Percentiles rank a stretch among this genome's conserved stretches.
Evolutionary conservation across 176 grass and related monocot species (phyloP).

Genomic region (Ampelocalamus luodianensis): DNA sequence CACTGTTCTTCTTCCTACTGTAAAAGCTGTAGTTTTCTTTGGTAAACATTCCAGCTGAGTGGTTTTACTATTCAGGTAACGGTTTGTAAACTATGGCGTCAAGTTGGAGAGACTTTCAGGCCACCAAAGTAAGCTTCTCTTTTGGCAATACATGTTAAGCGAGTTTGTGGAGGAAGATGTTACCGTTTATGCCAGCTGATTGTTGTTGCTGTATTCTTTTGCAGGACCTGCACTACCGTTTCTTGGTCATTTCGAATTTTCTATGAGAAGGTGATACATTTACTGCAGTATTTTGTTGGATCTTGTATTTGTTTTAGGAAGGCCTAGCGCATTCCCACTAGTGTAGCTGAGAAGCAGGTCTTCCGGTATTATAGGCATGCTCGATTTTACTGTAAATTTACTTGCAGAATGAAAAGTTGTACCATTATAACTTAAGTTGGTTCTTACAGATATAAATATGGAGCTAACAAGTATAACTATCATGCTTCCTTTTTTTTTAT

Average conservation of each 20-base stretch:
- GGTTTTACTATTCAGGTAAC: slow-evolving; percentile 80
- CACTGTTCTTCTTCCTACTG: neutral
- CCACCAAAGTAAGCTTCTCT: slow-evolving; percentile 83
- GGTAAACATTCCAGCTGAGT: neutral
- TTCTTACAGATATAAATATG: slow-evolving; percentile 24
- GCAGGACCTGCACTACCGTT: slow-evolving; percentile 97
- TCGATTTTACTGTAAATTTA: slow-evolving; percentile 29
- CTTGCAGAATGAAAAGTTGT: neutral
- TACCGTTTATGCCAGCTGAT: neutral
- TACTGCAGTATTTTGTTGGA: neutral
- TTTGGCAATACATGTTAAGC: slow-evolving; percentile 15
- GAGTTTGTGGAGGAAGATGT: neutral
- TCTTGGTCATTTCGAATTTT: slow-evolving; percentile 99
- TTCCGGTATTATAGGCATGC: slow-evolving; percentile 11
- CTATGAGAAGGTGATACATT: slow-evolving; percentile 92
- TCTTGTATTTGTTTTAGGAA: neutral
- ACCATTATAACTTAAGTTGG: neutral
- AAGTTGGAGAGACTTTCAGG: slow-evolving; percentile 97
- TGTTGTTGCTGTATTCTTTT: slow-evolving; percentile 44
- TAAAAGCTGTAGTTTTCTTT: neutral
- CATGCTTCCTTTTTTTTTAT: slow-evolving; percentile 21
- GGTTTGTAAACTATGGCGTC: slow-evolving; percentile 96
- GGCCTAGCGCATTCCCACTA: neutral
- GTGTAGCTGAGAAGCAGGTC: slow-evolving; percentile 11
- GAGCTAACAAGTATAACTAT: neutral